Conservation (phyloP, 2,329 filamentous ascomycete species). For the Alternaria atra region DNA sequence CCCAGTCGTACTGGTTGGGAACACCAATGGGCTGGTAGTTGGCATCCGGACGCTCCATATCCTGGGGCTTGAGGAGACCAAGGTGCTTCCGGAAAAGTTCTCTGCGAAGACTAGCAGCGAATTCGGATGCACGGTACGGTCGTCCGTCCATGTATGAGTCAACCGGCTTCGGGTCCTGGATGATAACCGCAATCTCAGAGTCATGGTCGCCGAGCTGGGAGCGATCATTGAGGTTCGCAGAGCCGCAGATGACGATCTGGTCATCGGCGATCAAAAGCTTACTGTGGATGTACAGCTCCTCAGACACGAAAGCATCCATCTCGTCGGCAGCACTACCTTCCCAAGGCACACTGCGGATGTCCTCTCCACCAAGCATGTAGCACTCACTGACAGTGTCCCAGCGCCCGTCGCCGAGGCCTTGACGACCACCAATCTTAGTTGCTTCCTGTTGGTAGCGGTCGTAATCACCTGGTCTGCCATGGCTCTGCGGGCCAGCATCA, state of each 20-base stretch:
- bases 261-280: constrained; percentile 86
- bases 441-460: constrained; percentile 77
- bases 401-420: constrained; percentile 59
- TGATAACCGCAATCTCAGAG: constrained; percentile 87
- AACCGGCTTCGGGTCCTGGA: constrained; percentile 78
- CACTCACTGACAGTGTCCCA: constrained; percentile 81
- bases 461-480: constrained; percentile 58
- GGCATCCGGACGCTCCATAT: constrained; percentile 66
- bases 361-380: constrained; percentile 81
- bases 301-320: constrained; percentile 69
- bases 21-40: constrained; percentile 67
- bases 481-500: constrained; percentile 32
- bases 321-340: constrained; percentile 63
- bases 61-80: constrained; percentile 79
- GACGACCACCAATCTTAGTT: constrained; percentile 59
- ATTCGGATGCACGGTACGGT: constrained; percentile 75
- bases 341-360: constrained; percentile 72
- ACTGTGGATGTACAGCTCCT: constrained; percentile 71
- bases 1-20: constrained; percentile 63
- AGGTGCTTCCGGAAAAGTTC: constrained; percentile 92
- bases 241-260: constrained; percentile 81
- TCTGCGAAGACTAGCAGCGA: constrained; percentile 81
- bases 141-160: constrained; percentile 77
- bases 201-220: constrained; percentile 86
- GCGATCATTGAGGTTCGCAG: constrained; percentile 73